Evolutionary conservation across 768 basidiomycete species (phyloP).

Genomic region (Serendipita sp.): DNA sequence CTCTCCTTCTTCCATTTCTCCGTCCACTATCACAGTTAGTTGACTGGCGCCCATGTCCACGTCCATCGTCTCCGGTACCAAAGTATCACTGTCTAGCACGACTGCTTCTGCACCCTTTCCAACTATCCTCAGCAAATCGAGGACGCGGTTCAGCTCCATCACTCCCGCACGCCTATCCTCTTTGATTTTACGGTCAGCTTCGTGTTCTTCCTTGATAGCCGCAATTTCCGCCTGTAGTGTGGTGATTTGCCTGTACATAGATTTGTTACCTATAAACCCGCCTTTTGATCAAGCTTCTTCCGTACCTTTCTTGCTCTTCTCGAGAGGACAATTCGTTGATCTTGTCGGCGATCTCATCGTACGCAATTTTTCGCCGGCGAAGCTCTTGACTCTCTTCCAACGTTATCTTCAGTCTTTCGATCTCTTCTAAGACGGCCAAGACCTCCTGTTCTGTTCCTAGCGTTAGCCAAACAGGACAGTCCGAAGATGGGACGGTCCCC

Average conservation of each 20-base stretch:
- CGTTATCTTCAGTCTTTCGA: conserved; percentile 58
- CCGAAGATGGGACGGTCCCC: conserved; percentile 15
- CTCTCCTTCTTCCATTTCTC: conserved; percentile 6
- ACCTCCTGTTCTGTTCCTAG: conserved; percentile 39
- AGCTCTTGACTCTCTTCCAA: conserved; percentile 67
- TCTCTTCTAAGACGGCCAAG: conserved; percentile 38
- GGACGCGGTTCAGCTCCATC: not conserved
- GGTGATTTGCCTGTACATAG: not conserved
- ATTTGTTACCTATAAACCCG: not conserved
- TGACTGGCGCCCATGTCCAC: not conserved
- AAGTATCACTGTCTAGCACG: not conserved
- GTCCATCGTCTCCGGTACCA: not conserved
- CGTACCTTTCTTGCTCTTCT: conserved; percentile 63
- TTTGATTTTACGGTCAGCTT: not conserved
- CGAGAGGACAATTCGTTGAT: conserved; percentile 62
- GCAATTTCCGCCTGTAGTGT: not conserved
- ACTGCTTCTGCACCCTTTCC: conserved; percentile 1
- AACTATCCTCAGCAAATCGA: not conserved
- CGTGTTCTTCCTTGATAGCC: conserved; percentile 3
- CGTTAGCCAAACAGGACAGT: conserved; percentile 9
- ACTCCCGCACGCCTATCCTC: not conserved
- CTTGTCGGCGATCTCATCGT: conserved; percentile 70
- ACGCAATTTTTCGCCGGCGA: conserved; percentile 69
- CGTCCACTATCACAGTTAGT: not conserved
- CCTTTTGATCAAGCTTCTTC: not conserved